These are phyloP conservation scores for Rhazya stricta DNA, from an alignment of 257 asterid species.

Conservation along the genomic window DNA sequence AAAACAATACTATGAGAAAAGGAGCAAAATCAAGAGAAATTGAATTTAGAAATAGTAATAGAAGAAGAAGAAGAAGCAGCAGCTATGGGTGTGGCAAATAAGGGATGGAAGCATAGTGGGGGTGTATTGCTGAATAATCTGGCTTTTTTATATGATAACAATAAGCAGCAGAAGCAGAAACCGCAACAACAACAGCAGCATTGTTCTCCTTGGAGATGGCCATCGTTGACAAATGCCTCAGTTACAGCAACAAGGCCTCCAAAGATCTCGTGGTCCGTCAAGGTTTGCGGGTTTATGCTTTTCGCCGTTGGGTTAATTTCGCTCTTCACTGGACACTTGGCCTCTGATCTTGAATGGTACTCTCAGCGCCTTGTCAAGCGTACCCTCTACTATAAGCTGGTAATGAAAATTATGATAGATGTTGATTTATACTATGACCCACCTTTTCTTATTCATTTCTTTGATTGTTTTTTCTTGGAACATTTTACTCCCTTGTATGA, in stretches of 20 bases:
- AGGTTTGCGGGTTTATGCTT: conserved; percentile 69
- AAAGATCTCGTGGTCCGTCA: conserved; percentile 71
- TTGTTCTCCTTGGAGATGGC: conserved; percentile 21
- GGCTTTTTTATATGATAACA: conserved; percentile 13
- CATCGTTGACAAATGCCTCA: conserved; percentile 2
- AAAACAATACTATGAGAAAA: conserved; percentile 11
- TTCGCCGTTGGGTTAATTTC: conserved; percentile 85
- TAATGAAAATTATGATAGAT: conserved; percentile 10
- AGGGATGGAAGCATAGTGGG: conserved; percentile 45
- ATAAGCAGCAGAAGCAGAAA: conserved; percentile 29
- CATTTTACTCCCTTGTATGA: neutral
- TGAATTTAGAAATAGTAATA: conserved; percentile 18
- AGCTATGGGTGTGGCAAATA: conserved; percentile 71
- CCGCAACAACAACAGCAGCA: conserved; percentile 29
- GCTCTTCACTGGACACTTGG: conserved; percentile 92
- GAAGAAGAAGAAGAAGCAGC: conserved; percentile 35
- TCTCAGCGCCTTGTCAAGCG: conserved; percentile 68
- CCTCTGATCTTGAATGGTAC: conserved; percentile 90
- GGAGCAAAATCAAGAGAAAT: neutral
- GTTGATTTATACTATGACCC: neutral
- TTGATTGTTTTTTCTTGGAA: neutral
- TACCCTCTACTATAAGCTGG: conserved; percentile 53
- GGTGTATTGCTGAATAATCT: conserved; percentile 36
- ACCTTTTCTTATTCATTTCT: neutral
- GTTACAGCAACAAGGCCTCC: conserved; percentile 36